Base-by-base conservation (phyloP, 192 early-diverging fungal species). In the Linnemannia hyalina region DNA sequence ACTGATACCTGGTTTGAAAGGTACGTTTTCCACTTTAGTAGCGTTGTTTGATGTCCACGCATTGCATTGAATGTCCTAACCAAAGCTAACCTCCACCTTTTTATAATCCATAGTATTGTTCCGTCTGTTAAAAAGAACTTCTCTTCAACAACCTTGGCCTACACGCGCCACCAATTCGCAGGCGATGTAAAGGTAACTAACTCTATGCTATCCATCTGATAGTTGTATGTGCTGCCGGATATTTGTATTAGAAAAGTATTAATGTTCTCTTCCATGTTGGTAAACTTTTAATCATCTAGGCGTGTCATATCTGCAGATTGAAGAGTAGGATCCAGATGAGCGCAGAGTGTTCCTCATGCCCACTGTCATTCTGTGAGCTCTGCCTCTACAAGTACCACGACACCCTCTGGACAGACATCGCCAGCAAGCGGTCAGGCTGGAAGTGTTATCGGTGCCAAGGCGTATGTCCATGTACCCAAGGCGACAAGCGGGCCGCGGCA, bases 381-480 rank as follows among this genome's bases (percentile, higher is more conserved):
- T 85, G 83, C 68, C 74, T 85, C 11, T 77, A 69, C 29, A n/a
- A 35, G n/a, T 20, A 73, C 16, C 40, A 85, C 36, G 32, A 74
- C 35, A 42, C 42, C 41, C 49, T 68, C 9, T 85, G 83, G 83
- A 47, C 23, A 4, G 70, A 80, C 8, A 42, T 80, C 13, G 83
- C 7, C 4, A 18, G 9, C 0, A 47, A 69, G 15, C 47, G 16
- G 16, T n/a, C 32, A 5, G 65, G 38, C 15, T 85, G 83, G 83
- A 44, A 7, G 15, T 85, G 83, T 72, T 79, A 63, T 5, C 11
- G 41, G 22, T 85, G 83, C 29, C 60, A 32, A 65, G 60, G 60
- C 11, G 60, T 65, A 65, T 65, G 60, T 32, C 60, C 60, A 32
- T 65, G 60, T 65, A 10, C 29, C 11, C 60, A 65, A 65, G 10